These are phyloP conservation scores for Morella rubra DNA, from an alignment of 306 rosid species.

Conservation along the genomic window DNA sequence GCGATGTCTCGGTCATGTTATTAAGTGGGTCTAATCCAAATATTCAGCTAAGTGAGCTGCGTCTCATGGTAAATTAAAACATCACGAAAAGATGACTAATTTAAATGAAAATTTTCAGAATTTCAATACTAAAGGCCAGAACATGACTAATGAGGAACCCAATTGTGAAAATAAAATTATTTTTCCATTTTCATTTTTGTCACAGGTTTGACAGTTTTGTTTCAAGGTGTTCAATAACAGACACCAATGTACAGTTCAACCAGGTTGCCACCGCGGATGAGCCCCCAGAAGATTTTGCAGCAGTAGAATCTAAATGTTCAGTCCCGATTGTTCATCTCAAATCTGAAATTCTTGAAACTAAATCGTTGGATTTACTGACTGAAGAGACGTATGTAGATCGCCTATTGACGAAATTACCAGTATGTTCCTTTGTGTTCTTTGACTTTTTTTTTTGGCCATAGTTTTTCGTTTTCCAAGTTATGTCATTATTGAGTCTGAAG, in stretches of 20 bases:
- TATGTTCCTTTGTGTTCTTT: conserved; percentile 35
- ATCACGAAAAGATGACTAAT: neutral
- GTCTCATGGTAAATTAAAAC: neutral
- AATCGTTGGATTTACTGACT: conserved; percentile 55
- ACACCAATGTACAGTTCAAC: conserved; percentile 55
- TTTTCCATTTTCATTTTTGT: conserved; percentile 11
- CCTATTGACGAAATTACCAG: conserved; percentile 80
- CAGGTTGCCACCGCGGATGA: conserved; percentile 46
- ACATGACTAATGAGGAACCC: neutral
- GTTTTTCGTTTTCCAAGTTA: neutral
- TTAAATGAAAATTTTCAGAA: neutral
- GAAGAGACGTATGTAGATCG: conserved; percentile 68
- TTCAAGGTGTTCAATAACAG: conserved; percentile 69
- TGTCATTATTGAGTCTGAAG: conserved; percentile 14
- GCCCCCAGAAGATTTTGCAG: conserved; percentile 42
- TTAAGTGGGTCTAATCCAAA: neutral
- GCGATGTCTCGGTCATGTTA: neutral
- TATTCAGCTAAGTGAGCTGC: neutral
- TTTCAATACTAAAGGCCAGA: neutral
- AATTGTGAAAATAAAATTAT: neutral
- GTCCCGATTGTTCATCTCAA: conserved; percentile 56
- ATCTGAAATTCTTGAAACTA: conserved; percentile 64
- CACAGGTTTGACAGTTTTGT: conserved; percentile 52
- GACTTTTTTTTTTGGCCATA: neutral
- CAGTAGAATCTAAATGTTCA: conserved; percentile 52